A percentile compares a stretch with the other conserved stretches of the same genome.
phyloP scores from a whole-genome alignment of 1,284 basidiomycete species.

The Malassezia cuniculi region DNA sequence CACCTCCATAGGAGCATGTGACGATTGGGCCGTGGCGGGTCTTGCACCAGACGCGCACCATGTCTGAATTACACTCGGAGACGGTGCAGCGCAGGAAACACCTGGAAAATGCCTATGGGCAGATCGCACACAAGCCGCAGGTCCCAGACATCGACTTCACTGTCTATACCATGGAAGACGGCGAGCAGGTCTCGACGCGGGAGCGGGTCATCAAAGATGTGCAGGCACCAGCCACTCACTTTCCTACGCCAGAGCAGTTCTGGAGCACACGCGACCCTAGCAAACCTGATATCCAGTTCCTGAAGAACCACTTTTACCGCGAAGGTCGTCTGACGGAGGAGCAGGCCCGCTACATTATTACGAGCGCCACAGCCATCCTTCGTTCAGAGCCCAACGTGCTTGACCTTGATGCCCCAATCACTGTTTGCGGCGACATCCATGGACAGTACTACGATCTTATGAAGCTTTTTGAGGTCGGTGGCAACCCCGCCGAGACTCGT shows the following conservation, averaged over 20 bases:
- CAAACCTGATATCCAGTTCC: conserved; percentile 63
- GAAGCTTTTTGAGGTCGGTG: conserved; percentile 45
- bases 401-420: conserved; percentile 83
- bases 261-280: conserved; percentile 36
- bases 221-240: conserved; percentile 60
- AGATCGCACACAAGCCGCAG: conserved; percentile 35
- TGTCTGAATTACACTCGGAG: not conserved
- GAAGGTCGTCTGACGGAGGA: conserved; percentile 78
- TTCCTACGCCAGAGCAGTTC: conserved; percentile 86
- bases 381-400: conserved; percentile 74
- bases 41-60: not conserved
- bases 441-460: conserved; percentile 45
- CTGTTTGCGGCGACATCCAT: conserved; percentile 48
- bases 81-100: conserved; percentile 19
- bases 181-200: conserved; percentile 46
- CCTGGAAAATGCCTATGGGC: conserved; percentile 30
- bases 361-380: conserved; percentile 60
- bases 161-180: conserved; percentile 47
- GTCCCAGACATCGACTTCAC: conserved; percentile 46
- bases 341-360: conserved; percentile 73
- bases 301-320: conserved; percentile 98
- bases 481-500: conserved; percentile 43
- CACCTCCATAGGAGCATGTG: conserved; percentile 1
- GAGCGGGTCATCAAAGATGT: conserved; percentile 47
- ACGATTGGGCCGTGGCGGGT: not conserved